A percentile compares a stretch with the other conserved stretches of the same genome.
Conservation (phyloP, 805 yeast genomes). For the Saitoella complicata region DNA sequence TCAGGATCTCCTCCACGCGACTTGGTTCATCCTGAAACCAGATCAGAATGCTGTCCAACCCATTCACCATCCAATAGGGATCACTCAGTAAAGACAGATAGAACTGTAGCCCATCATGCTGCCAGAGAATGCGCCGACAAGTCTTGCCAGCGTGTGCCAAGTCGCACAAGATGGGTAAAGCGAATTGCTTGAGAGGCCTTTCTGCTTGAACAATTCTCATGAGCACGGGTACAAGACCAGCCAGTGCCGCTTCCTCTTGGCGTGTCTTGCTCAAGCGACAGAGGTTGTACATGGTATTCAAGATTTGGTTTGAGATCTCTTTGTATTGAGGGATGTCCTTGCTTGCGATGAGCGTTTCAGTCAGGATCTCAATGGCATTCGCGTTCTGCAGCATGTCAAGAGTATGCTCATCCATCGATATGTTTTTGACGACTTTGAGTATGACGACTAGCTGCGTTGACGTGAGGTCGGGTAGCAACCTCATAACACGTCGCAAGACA, state of each 20-base stretch:
- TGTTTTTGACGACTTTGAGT: slow-evolving; percentile 28
- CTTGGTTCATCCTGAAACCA: slow-evolving; percentile 21
- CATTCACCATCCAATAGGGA: slow-evolving; percentile 42
- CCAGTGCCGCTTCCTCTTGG: slow-evolving; percentile 30
- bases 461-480: slow-evolving; percentile 14
- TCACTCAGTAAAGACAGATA: slow-evolving; percentile 29
- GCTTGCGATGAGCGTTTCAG: slow-evolving; percentile 18
- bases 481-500: slow-evolving; percentile 23
- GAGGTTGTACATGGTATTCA: slow-evolving; percentile 36
- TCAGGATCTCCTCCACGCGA: slow-evolving; percentile 10
- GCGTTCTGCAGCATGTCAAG: slow-evolving; percentile 18
- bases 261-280: slow-evolving; percentile 32
- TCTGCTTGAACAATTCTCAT: slow-evolving; percentile 26
- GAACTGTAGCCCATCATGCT: slow-evolving; percentile 24
- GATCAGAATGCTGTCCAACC: slow-evolving; percentile 31
- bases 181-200: slow-evolving; percentile 34
- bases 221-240: slow-evolving; percentile 33
- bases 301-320: slow-evolving; percentile 28
- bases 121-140: slow-evolving; percentile 25
- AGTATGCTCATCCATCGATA: slow-evolving; percentile 17
- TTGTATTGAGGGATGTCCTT: slow-evolving; percentile 17
- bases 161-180: slow-evolving; percentile 37
- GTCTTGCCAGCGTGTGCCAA: slow-evolving; percentile 30
- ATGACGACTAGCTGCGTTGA: slow-evolving; percentile 24
- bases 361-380: slow-evolving; percentile 30